A percentile compares a stretch with the other conserved stretches of the same genome.
phyloP scores from a whole-genome alignment of 768 basidiomycete species.

The Podaxis sp. region DNA sequence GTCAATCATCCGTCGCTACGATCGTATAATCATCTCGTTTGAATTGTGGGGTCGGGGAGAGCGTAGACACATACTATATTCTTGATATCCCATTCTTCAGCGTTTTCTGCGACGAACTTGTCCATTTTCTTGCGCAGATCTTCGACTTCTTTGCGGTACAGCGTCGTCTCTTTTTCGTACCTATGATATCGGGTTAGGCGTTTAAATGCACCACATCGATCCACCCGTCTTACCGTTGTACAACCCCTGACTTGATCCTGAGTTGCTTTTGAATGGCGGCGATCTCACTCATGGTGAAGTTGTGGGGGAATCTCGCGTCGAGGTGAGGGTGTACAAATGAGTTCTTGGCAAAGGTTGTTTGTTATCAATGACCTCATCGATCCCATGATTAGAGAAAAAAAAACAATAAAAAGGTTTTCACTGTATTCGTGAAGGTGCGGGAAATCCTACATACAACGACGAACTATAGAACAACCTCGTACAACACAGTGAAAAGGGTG shows the following conservation, averaged over 20 bases:
- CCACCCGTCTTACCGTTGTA: slow-evolving; percentile 49
- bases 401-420: slow-evolving; percentile 8
- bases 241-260: slow-evolving; percentile 71
- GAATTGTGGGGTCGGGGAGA: not conserved
- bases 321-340: not conserved
- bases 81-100: slow-evolving; percentile 76
- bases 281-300: slow-evolving; percentile 44
- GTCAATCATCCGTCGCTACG: slow-evolving; percentile 63
- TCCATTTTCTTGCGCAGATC: slow-evolving; percentile 58
- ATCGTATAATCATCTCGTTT: not conserved
- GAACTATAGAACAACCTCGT: slow-evolving; percentile 28
- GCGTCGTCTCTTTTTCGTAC: slow-evolving; percentile 61
- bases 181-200: slow-evolving; percentile 32
- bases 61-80: slow-evolving; percentile 50
- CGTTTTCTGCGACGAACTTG: slow-evolving; percentile 55
- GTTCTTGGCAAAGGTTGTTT: not conserved
- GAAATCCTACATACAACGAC: slow-evolving; percentile 10
- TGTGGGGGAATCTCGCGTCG: not conserved
- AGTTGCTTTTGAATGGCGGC: slow-evolving; percentile 60
- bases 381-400: not conserved
- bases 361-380: slow-evolving; percentile 5
- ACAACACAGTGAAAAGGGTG: slow-evolving; percentile 37
- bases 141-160: slow-evolving; percentile 67
- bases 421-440: slow-evolving; percentile 11
- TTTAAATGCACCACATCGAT: not conserved